These are phyloP conservation scores for Lasiosphaeris hirsuta DNA, from an alignment of 495 filamentous ascomycete genomes.

Conservation along the genomic window DNA sequence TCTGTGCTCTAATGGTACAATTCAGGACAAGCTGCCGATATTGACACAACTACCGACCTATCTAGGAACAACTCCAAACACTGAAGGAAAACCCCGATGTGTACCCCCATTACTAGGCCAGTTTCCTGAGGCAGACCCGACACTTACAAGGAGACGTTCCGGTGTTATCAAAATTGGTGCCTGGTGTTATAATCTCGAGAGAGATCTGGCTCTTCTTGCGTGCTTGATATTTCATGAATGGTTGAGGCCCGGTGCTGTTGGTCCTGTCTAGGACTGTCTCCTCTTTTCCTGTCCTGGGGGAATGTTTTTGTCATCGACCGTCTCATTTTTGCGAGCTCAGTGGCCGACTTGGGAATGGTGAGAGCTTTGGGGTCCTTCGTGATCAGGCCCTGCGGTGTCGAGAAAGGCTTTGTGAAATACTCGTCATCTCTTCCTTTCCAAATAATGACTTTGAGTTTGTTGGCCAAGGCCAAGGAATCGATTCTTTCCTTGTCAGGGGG, in stretches of 20 bases:
- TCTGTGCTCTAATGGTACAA: not conserved
- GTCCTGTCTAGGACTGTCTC: not conserved
- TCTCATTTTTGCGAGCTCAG: not conserved
- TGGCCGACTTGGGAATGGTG: not conserved
- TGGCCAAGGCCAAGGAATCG: not conserved
- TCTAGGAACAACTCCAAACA: not conserved
- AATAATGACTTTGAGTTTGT: not conserved
- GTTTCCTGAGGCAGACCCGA: too few species aligned
- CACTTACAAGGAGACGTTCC: not conserved
- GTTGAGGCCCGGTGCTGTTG: not conserved
- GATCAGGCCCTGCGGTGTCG: not conserved
- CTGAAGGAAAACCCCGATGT: not conserved
- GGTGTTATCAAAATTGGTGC: not conserved
- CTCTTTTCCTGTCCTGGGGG: not conserved
- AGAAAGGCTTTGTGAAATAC: slow-evolving; percentile 4
- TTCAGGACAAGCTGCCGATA: too few species aligned
- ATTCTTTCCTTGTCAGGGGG: not conserved
- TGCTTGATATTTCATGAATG: too few species aligned
- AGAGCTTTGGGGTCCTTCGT: not conserved
- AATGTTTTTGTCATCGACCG: not conserved
- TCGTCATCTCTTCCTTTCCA: not conserved
- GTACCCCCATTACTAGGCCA: slow-evolving; percentile 5
- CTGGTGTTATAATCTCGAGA: too few species aligned
- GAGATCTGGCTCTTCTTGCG: too few species aligned
- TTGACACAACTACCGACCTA: not conserved